Evolutionary conservation across 1,284 basidiomycete genomes (phyloP).

Genomic region (Ceratobasidium sp.): DNA sequence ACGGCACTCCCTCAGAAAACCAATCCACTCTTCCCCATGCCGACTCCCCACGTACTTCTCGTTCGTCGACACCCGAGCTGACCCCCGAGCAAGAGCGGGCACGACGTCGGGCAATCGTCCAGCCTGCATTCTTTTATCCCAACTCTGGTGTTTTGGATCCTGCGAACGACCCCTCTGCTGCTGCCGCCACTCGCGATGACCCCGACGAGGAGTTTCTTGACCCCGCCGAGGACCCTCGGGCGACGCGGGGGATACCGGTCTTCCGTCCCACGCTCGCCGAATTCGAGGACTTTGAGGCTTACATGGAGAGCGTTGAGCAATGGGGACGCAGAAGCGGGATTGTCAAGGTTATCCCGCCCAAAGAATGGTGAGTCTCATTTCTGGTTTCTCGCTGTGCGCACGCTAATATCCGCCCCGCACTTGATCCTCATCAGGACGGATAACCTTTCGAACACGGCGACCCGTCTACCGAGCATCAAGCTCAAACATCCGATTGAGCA

Average conservation of each 20-base stretch:
- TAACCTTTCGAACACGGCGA: constrained; percentile 75
- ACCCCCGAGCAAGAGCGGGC: constrained; percentile 31
- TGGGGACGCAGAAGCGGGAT: constrained; percentile 93
- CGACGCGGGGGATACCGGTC: constrained; percentile 90
- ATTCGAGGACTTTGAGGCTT: constrained; percentile 89
- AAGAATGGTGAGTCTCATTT: constrained; percentile 82
- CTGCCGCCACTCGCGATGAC: constrained; percentile 61
- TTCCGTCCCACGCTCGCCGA: constrained; percentile 93
- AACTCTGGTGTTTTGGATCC: constrained; percentile 57
- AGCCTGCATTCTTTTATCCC: constrained; percentile 85
- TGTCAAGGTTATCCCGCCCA: constrained; percentile 93
- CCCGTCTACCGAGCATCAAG: constrained; percentile 77
- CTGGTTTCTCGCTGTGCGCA: constrained; percentile 10
- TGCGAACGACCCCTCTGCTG: constrained; percentile 60
- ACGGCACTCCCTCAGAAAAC: neutral
- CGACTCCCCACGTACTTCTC: constrained; percentile 17
- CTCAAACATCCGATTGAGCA: constrained; percentile 91
- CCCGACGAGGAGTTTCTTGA: constrained; percentile 68
- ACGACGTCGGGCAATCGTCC: constrained; percentile 56
- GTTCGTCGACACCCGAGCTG: constrained; percentile 27
- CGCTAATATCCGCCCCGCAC: constrained; percentile 4
- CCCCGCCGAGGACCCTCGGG: constrained; percentile 87
- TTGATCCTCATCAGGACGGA: constrained; percentile 68
- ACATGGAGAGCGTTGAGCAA: constrained; percentile 84
- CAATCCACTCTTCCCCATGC: neutral